Evolutionary conservation across 768 basidiomycete genomes (phyloP), one percentile per base, ranked within the genome.

Genomic region (Mycena epipterygia): DNA sequence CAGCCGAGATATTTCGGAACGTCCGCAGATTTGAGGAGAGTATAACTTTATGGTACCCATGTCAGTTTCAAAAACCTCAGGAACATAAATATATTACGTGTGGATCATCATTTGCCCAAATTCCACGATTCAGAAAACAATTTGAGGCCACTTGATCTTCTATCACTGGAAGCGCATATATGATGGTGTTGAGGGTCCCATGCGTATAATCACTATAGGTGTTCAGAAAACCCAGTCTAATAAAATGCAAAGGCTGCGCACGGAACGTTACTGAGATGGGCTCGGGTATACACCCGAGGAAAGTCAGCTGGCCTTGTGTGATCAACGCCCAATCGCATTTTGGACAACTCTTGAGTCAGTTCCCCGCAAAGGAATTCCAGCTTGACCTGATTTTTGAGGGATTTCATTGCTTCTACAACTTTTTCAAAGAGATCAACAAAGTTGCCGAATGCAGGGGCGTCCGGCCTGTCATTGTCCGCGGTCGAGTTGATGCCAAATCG

Each of bases 1-100:
- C 65, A 67, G 13, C 65, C 65, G 0, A 67, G 65, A 32, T 59
- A 67, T 42, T 49, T 67, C 16, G 65, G 65, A 46, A 67, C 49
- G 27, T 67, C 56, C 2, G 57, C 35, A 13, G 65, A 33, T 46
- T 37, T 59, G 21, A 67, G 65, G 6, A 67, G 65, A 17, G 65
- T 67, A 32, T 67, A 67, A 23, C 64, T 66, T 21, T 42, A 33
- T 1, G 53, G 29, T 44, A n/a, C 21, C 2, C 23, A 23, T 21
- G 19, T 55, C 14, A 44, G 39, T 53, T 44, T 9, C 12, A 19
- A 11, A 29, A 27, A 14, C 23, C 21, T 2, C 17, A 3, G 17
- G 37, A 29, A 56, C 1, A 58, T 2, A 5, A 46, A 17, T 25
- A 41, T 21, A 32, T 35, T 30, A 66, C 64, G 65, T 67, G 39